Conservation (phyloP, 1,139 yeast species). For the Trichomonascaceae sp. region DNA sequence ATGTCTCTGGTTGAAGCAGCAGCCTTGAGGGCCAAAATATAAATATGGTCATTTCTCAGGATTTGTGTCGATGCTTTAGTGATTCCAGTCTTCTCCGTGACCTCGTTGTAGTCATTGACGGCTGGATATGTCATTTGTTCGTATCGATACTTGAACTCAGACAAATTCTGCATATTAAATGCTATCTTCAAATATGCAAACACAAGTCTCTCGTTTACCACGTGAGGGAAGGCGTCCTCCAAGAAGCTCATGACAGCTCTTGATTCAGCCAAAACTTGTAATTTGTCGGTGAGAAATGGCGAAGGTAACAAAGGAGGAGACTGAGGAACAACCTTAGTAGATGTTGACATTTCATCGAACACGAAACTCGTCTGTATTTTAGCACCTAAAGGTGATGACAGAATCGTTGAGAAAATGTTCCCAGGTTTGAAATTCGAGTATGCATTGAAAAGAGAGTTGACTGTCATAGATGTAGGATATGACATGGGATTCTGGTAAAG, state of each 20-base stretch:
- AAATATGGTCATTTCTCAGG: slow-evolving; percentile 48
- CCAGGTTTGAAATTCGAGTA: slow-evolving; percentile 31
- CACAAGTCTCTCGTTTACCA: slow-evolving; percentile 40
- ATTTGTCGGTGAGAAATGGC: slow-evolving; percentile 35
- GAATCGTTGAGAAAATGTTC: slow-evolving; percentile 31
- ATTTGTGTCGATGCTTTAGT: slow-evolving; percentile 17
- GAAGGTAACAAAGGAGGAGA: slow-evolving; percentile 67
- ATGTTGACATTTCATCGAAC: slow-evolving; percentile 12
- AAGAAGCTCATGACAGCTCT: slow-evolving; percentile 68
- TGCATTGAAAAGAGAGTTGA: slow-evolving; percentile 30
- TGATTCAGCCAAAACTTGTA: slow-evolving; percentile 63
- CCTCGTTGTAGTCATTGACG: background rate
- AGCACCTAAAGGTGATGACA: slow-evolving; percentile 29
- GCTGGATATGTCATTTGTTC: slow-evolving; percentile 42
- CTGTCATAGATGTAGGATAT: slow-evolving; percentile 26
- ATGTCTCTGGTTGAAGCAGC: slow-evolving; percentile 51
- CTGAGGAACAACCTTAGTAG: slow-evolving; percentile 6
- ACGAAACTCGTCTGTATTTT: slow-evolving; percentile 25
- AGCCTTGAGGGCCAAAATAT: slow-evolving; percentile 60
- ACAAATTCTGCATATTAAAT: slow-evolving; percentile 41
- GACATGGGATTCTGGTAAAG: slow-evolving; percentile 39
- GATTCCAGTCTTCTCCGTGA: slow-evolving; percentile 10
- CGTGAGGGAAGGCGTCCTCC: slow-evolving; percentile 37
- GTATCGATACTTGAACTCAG: slow-evolving; percentile 49
- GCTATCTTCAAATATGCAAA: slow-evolving; percentile 53